Base-by-base conservation (phyloP, 345 rosid species). In the Pseudoturritis turrita region DNA sequence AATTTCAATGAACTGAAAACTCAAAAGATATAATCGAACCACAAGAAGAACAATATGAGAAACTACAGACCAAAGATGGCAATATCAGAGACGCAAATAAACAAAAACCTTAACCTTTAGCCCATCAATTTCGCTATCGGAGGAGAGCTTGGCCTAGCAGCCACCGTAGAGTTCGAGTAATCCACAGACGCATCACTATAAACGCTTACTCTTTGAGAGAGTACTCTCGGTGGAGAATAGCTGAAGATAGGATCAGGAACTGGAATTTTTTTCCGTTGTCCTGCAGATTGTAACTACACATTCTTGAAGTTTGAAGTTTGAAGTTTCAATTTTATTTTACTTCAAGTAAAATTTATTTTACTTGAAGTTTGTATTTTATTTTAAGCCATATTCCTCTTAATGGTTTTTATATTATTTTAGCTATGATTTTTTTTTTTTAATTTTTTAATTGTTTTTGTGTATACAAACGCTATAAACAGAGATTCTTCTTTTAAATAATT, bases 201-300 rank as follows among this genome's bases (percentile, higher is more conserved):
- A 17, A 33, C 60, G 19, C 69, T 3, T 7, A 76, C 61, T 72
- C 87, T 72, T 60, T 89, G 98, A 25, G 93, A 85, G 68, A 94
- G 88, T 70, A 70, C 79, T 44, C 96, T 83, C 6, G 98, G 97
- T 41, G 97, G 97, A 46, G 97, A 94, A 77, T 80, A 81, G 79
- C 79, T 80, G 33, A 70, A 1, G 54, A 50, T 37, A 73, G 56
- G 71, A 47, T 23, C 68, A 9, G 21, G 72, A 47, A 28, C 15
- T 33, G 35, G 74, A 17, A 41, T 2, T 1, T 47, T 23, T 2
- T 25, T 44, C 58, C 55, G 56, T 11, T 60, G 64, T 35, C 44
- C 77, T 12, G 68, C 21, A 0, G 62, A 46, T 9, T 60, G 78
- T 28, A 65, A 57, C 2, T 49, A 77, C 39, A 25, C 50, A 35